Evolutionary conservation across 2,329 filamentous ascomycete species (phyloP).

Genomic region (Cytospora piceae): DNA sequence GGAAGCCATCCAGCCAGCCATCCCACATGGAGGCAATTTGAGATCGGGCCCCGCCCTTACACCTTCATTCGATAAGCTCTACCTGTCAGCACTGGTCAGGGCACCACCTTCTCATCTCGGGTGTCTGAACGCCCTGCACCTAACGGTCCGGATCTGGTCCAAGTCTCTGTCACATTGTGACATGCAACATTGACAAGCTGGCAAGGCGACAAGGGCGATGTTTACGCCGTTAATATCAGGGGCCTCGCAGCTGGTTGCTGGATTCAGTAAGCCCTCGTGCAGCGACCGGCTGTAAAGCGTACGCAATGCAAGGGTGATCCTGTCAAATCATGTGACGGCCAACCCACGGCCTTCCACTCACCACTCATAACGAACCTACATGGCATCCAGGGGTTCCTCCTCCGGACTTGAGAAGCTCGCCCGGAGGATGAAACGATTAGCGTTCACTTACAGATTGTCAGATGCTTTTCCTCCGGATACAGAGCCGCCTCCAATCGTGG

Average conservation of each 20-base stretch:
- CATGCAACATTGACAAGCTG: slow-evolving; percentile 1
- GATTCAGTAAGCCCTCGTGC: neutral
- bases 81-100: neutral
- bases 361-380: neutral
- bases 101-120: slow-evolving; percentile 4
- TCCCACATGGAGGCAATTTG: neutral
- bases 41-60: neutral
- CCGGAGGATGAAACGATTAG: neutral
- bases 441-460: neutral
- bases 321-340: neutral
- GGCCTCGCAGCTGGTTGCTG: neutral
- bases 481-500: neutral
- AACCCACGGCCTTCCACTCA: neutral
- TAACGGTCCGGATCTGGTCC: neutral
- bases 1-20: neutral
- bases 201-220: neutral
- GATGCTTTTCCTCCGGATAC: neutral
- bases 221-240: neutral
- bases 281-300: neutral
- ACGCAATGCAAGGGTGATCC: slow-evolving; percentile 1
- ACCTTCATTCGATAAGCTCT: neutral
- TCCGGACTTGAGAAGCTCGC: neutral
- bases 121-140: slow-evolving; percentile 1
- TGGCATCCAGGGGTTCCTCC: neutral
- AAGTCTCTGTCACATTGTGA: slow-evolving; percentile 1